phyloP scores from a whole-genome alignment of 805 yeast genomes.

The Starmerella sp. region DNA sequence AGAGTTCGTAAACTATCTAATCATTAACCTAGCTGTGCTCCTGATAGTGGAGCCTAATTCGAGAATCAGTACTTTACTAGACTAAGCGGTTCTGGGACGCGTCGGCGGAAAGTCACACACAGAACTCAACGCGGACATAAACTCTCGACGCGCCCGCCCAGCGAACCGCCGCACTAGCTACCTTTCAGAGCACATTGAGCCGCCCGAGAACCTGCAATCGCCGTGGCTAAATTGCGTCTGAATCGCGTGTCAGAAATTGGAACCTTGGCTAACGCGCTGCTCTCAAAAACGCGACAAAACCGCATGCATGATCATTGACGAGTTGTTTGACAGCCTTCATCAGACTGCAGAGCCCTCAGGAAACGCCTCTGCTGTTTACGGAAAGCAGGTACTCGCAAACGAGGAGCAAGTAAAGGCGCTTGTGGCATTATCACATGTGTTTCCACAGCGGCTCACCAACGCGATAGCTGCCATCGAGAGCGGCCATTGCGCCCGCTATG shows the following conservation, averaged over 20 bases:
- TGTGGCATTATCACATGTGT: slow-evolving; percentile 18
- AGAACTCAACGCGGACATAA: background rate
- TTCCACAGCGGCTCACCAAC: slow-evolving; percentile 17
- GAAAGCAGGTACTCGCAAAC: slow-evolving; percentile 4
- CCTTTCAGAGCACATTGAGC: too few relatives aligned
- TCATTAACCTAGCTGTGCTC: too few relatives aligned
- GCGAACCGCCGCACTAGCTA: too few relatives aligned
- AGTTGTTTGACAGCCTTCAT: slow-evolving; percentile 10
- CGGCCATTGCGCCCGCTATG: slow-evolving; percentile 5
- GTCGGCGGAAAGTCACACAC: background rate
- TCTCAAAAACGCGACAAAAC: background rate
- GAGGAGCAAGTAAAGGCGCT: slow-evolving; percentile 12
- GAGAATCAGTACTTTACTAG: too few relatives aligned
- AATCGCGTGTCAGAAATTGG: too few relatives aligned
- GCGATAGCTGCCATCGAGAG: slow-evolving; percentile 21
- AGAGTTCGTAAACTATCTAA: background rate
- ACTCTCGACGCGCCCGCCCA: too few relatives aligned
- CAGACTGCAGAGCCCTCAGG: background rate
- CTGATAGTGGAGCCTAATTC: too few relatives aligned
- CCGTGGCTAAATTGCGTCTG: too few relatives aligned
- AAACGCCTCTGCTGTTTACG: slow-evolving; percentile 2
- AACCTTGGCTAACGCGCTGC: too few relatives aligned
- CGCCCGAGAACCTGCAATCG: too few relatives aligned
- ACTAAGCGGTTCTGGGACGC: background rate
- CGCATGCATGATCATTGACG: slow-evolving; percentile 9